Conservation (phyloP, 257 asterid species). For the Nicotiana obtusifolia region DNA sequence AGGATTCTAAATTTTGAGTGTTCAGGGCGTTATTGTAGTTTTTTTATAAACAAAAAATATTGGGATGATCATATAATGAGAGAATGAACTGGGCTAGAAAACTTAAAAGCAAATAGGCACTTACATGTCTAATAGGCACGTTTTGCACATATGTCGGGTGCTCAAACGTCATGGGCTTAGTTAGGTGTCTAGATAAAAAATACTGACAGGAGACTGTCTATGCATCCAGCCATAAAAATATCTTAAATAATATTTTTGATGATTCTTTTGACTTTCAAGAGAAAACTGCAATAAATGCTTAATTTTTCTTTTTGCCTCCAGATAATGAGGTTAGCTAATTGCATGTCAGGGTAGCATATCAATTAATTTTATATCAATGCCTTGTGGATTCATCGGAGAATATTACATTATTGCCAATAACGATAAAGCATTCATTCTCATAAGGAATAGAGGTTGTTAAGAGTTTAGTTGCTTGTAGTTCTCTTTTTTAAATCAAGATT, state of each 20-base stretch:
- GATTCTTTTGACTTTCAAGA: neutral
- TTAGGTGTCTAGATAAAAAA: neutral
- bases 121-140: neutral
- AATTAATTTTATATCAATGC: neutral
- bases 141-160: neutral
- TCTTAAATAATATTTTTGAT: neutral
- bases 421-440: neutral
- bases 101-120: too few relatives aligned
- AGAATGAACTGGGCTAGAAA: too few relatives aligned
- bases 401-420: neutral
- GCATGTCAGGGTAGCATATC: neutral
- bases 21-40: too few relatives aligned
- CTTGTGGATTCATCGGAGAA: neutral
- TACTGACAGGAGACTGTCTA: neutral
- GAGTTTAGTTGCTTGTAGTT: neutral
- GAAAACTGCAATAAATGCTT: neutral
- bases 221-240: neutral
- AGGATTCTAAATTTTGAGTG: too few relatives aligned
- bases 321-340: neutral
- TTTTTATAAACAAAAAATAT: too few relatives aligned
- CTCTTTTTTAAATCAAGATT: neutral
- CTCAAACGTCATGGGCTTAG: neutral
- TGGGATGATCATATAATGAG: too few relatives aligned
- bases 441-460: neutral
- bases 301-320: neutral